A percentile compares a stretch with the other conserved stretches of the same genome.
Conservation (phyloP, 306 rosid species). For the Vachellia collinsii region DNA sequence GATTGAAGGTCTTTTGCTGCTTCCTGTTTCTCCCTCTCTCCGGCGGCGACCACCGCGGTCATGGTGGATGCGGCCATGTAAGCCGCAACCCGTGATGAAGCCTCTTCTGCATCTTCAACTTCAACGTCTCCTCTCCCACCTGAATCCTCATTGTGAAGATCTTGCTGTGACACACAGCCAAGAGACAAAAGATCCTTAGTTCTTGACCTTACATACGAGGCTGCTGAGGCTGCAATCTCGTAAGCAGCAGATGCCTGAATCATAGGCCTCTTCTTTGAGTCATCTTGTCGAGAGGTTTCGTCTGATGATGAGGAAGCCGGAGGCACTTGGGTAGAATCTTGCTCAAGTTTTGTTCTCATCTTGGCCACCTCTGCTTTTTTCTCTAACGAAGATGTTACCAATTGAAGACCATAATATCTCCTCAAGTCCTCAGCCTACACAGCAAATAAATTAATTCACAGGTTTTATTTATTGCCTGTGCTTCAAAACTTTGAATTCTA, state of each 20-base stretch:
- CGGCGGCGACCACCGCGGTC: slow-evolving; percentile 61
- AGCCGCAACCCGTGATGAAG: slow-evolving; percentile 70
- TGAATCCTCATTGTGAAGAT: slow-evolving; percentile 35
- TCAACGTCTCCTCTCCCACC: slow-evolving; percentile 27
- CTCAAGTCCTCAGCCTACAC: slow-evolving; percentile 75
- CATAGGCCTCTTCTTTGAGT: slow-evolving; percentile 46
- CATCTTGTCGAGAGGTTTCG: slow-evolving; percentile 26
- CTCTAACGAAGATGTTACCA: slow-evolving; percentile 75
- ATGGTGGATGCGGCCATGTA: slow-evolving; percentile 30
- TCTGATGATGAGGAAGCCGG: slow-evolving; percentile 23
- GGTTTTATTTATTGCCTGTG: slow-evolving; percentile 6
- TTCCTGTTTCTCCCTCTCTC: slow-evolving; percentile 78
- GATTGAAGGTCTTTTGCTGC: slow-evolving; percentile 85
- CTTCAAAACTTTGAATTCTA: not conserved
- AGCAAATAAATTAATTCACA: slow-evolving; percentile 1
- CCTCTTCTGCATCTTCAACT: slow-evolving; percentile 44
- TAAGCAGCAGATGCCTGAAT: slow-evolving; percentile 58
- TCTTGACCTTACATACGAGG: slow-evolving; percentile 69
- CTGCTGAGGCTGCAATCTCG: slow-evolving; percentile 87
- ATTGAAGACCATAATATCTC: slow-evolving; percentile 63
- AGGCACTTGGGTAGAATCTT: slow-evolving; percentile 53
- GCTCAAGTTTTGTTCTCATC: slow-evolving; percentile 51
- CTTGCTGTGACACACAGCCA: slow-evolving; percentile 42
- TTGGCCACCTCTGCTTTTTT: slow-evolving; percentile 66
- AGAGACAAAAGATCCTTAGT: slow-evolving; percentile 54